Evolutionary conservation across 306 rosid genomes (phyloP), one percentile per base, ranked within the genome.

Genomic region (Acacia acuminata): DNA sequence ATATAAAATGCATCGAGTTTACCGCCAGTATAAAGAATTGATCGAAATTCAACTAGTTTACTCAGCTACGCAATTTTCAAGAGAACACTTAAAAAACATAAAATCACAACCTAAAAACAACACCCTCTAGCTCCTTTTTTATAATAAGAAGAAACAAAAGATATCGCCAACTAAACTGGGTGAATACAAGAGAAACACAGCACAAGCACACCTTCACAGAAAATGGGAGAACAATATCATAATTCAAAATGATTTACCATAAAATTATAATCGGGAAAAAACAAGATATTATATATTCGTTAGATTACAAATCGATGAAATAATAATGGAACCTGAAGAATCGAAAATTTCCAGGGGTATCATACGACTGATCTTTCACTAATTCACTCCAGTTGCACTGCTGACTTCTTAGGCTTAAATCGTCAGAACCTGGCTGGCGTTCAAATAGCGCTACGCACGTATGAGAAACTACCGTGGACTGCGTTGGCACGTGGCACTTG

Each of bases 281-380:
- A 51, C 42, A 7, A 40, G n/a, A 61, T 15, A n/a, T 36, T 0
- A 36, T 2, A 63, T 22, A 12, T 25, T 38, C 12, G 3, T 53
- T 53, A 0, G 15, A 50, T 22, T 0, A 53, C 4, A 32, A 42
- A 14, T 16, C 0, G 60, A 79, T 3, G 61, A 68, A 19, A 60
- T 36, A 24, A 47, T n/a, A 8, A 44, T 40, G 36, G 3, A 70
- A 86, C 86, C 89, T 86, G 79, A 19, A 73, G 38, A 66, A 14
- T 79, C 66, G 82, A 76, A 82, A 47, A 44, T 69, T 30, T 75
- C 66, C 68, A 76, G 63, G 66, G 65, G 43, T 32, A 32, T 2
- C 2, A 32, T 32, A 32, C 36, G 36, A 32, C 36, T 32, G 64
- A 43, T 65, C 65, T 70, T 36, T 66, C 20, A 17, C 22, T 51